Evolutionary conservation across 257 asterid genomes (phyloP), one percentile per base, ranked within the genome.

Genomic region (Fraxinus pennsylvanica): DNA sequence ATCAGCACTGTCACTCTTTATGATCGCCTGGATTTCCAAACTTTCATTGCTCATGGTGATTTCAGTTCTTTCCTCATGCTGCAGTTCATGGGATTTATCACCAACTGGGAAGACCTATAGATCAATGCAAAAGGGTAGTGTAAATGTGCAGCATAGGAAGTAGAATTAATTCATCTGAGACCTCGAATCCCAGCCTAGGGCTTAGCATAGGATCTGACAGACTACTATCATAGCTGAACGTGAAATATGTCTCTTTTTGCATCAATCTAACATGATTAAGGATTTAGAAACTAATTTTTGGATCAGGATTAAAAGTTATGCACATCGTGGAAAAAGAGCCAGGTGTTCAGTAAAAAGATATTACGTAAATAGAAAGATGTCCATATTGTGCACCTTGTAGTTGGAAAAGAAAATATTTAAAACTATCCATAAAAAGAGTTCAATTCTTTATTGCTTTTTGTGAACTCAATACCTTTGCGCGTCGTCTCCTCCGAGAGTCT

Each of bases 401-500:
- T 72, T 72, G 39, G 80, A 67, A 61, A 22, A 25, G n/a, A 32
- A n/a, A 43, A 59, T 21, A 39, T 21, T 32, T 5, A 4, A 32
- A 79, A 10, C 76, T 67, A 12, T 2, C 65, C n/a, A 33, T 3
- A 29, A 74, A 30, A 25, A 72, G 69, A 8, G 5, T 71, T 19
- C 6, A 30, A 61, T 72, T 47, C 73, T 33, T 25, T 25, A 6
- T 29, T 36, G 39, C 41, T 61, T 21, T 29, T 41, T 29, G 35
- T 35, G 45, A 67, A 50, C 19, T 52, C 57, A 30, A 63, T 84
- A 96, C 99, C 97, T 96, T 96, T 30, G 94, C 87, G 65, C 97
- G 96, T 4, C 97, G 90, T 85, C 88, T 92, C 81, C 90, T 91
- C 77, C 86, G 96, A 74, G 90, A 92, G 84, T 89, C 96, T 10